Base-by-base conservation (phyloP, 495 filamentous ascomycete genomes). In the Beverwykella pulmonaria region DNA sequence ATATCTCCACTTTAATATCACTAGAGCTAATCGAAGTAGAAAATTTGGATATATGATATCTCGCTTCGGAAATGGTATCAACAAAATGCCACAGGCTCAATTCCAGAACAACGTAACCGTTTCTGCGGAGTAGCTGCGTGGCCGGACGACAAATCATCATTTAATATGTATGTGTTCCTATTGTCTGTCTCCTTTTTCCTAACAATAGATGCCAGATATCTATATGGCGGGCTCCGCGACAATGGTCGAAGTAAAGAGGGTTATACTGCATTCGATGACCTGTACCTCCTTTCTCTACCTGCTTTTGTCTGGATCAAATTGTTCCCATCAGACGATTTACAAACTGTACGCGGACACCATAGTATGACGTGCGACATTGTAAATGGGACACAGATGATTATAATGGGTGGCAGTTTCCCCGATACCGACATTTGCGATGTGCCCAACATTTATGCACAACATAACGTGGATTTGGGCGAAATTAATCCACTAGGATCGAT, bases 211-310 rank as follows among this genome's bases (percentile, higher is more conserved):
- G 6, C 46, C 7, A 49, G 46, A 8, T 49, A 49, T 20, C 7
- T 49, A 7, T 49, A 49, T 20, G 46, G 46, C 46, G 46, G 46
- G 8, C 46, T 49, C 15, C 26, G 62, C 3, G 87, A 83, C 61
- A 73, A 84, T 53, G 86, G 84, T 0, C 49, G 84, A 12, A 49
- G 78, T 49, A 20, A 68, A 1, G 17, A 54, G 10, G 52, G 64
- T 2, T 34, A 68, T 8, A 63, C 67, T 17, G 82, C 80, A 44
- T 83, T 74, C 10, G 88, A 90, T 64, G 86, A 90, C 53, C 85
- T 92, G 14, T 92, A 88, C 75, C 82, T 91, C 15, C 72, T 93
- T 27, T 90, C 89, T 0, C 73, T 92, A 17, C 90, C 90, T 0
- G 86, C 88, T 0, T 92, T 93, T 74, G 83, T 77, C 23, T 93